Evolutionary conservation across 1,139 yeast species (phyloP), one percentile per base, ranked within the genome.

Genomic region (Pichia sp.): DNA sequence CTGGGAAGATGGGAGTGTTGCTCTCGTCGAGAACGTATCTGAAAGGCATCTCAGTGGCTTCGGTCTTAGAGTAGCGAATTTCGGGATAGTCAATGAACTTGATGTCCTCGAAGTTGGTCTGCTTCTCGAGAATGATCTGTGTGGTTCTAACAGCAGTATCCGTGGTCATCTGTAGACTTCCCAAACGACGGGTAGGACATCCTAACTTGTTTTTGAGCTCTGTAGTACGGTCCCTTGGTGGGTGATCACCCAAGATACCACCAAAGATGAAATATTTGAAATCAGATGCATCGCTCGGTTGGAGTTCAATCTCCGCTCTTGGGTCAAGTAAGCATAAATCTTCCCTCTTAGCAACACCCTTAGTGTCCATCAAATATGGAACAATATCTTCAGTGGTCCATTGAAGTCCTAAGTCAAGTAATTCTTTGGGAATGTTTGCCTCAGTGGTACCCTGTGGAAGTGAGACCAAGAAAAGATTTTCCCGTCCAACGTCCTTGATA

Each of bases 21-120:
- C 70, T 52, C 4, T 61, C 65, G 47, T 78, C 80, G 39, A 78
- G 63, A 22, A 91, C 81, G 52, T 91, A 91, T 55, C 97, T 69
- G 64, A 91, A 91, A 3, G 98, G 98, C 98, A 91, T 91, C 56
- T 91, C 96, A 0, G 96, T 87, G 6, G 94, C 83, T 59, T 91
- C 97, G 54, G 83, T 76, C 58, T 80, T 81, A 62, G 69, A 81
- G 64, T 84, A 88, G 55, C 86, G 74, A 48, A 91, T 81, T 60
- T 88, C 97, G 3, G 98, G 98, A 55, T 85, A 87, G 58, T 91
- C 97, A 43, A 88, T 75, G 56, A 85, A 88, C 39, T 74, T 72
- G 42, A 91, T 85, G 33, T 82, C 72, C 41, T 81, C 82, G 48
- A 91, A 81, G 18, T 56, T 53, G 11, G 57, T 63, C 34, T 72